Evolutionary conservation across 2,329 filamentous ascomycete genomes (phyloP), one percentile per base, ranked within the genome.

Genomic region (Stagonosporopsis rhizophila): DNA sequence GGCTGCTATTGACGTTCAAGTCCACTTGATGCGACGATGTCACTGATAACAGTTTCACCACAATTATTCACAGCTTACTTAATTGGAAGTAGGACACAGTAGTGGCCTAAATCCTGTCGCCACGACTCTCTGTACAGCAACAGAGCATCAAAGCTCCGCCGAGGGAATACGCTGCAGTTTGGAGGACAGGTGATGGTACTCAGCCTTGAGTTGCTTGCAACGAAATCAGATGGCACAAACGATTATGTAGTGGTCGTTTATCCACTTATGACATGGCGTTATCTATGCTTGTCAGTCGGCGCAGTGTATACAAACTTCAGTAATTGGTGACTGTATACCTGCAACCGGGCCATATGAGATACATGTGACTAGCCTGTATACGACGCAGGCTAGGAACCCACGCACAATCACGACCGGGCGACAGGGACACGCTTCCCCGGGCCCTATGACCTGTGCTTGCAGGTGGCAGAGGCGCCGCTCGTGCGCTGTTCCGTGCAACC

Each of bases 321-420:
- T 32, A 12, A 32, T 32, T 32, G 15, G 30, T 32, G 30, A 32
- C 15, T 32, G 12, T 38, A 35, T 25, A 28, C 34, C 12, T 9
- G 39, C 17, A 19, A 14, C 11, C 7, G 11, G 8, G 19, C n/a
- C 17, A 38, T 19, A 20, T 20, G 12, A 6, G 12, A 42, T 25
- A 20, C 32, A 15, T 37, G 19, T 30, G 20, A 30, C 19, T 56
- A 46, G 46, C 44, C 46, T 56, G 52, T 56, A 56, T 34, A 35
- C 46, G 30, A 40, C n/a, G n/a, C 34, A 22, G 27, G 22, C 19
- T 15, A 44, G 8, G 15, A 6, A 8, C 14, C 30, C 12, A 34
- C 35, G 46, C 40, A 41, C 40, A 9, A 17, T 17, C 35, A 15
- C 23, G 42, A 56, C 42, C 53, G 47, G 41, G 17, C 44, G 19